These are phyloP conservation scores for Nasturtium officinale DNA, from an alignment of 345 rosid genomes.

Conservation along the genomic window DNA sequence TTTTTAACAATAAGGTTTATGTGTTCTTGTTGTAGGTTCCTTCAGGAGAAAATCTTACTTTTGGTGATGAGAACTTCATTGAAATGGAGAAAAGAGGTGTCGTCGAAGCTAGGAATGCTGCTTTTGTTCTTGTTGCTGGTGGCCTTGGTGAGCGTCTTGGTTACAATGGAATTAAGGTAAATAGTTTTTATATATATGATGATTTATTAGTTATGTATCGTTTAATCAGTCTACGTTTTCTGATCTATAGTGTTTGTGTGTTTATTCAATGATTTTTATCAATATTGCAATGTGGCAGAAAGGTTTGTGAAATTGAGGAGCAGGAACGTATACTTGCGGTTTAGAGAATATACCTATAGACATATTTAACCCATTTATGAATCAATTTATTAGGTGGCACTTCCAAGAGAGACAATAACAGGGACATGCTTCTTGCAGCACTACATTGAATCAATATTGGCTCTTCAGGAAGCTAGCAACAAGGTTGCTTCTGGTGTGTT, in stretches of 20 bases:
- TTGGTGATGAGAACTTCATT: slow-evolving; percentile 67
- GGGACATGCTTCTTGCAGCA: slow-evolving; percentile 85
- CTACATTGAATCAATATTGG: slow-evolving; percentile 78
- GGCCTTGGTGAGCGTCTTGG: slow-evolving; percentile 99
- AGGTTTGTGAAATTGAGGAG: too few species aligned
- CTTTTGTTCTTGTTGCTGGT: slow-evolving; percentile 96
- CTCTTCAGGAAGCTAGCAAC: slow-evolving; percentile 86
- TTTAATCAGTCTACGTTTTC: too few species aligned
- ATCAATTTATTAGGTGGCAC: slow-evolving; percentile 68
- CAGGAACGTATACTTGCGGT: too few species aligned
- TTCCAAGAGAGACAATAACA: slow-evolving; percentile 86
- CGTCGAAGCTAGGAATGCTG: slow-evolving; percentile 77
- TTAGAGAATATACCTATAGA: not conserved
- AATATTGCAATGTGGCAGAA: too few species aligned
- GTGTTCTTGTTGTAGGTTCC: slow-evolving; percentile 65
- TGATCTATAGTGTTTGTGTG: too few species aligned
- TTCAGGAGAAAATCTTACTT: slow-evolving; percentile 76
- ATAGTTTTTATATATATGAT: too few species aligned
- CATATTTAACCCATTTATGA: slow-evolving; percentile 14
- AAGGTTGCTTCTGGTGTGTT: slow-evolving; percentile 63
- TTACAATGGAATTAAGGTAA: slow-evolving; percentile 97
- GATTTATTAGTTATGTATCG: too few species aligned
- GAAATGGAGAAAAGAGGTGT: slow-evolving; percentile 77
- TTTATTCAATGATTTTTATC: too few species aligned
- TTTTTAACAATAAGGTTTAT: not conserved